Evolutionary conservation across 345 rosid genomes (phyloP), one percentile per base, ranked within the genome.

Genomic region (Salix koriyanagi): DNA sequence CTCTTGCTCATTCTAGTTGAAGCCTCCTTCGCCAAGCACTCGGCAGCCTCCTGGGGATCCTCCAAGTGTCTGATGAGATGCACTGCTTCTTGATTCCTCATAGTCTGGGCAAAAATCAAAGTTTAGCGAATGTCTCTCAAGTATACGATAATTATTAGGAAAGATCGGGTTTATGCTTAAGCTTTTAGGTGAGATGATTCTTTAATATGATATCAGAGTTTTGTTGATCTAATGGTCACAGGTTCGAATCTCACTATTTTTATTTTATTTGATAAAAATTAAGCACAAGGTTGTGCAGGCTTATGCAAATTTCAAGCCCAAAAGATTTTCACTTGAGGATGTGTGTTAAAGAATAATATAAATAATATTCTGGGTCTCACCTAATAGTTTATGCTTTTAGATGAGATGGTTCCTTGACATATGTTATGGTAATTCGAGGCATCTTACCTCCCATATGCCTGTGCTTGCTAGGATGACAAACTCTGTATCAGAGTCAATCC

Each of bases 31-130:
- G 94, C 86, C 62, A 92, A 79, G 79, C 91, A 88, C 71, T 89
- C 85, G 0, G 95, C 89, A 37, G 95, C 97, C 84, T 84, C 87
- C 79, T 86, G 87, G 44, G 97, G 89, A 84, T 89, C 88, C 71
- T 87, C 85, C 0, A 92, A 58, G 76, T 91, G 91, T 79, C 91
- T 77, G 26, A 88, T 81, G 50, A 92, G 85, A 77, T 81, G 85
- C 75, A 88, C 86, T 25, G 94, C 93, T 80, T 92, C 97, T 84
- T 92, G 94, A 73, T 80, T 88, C 73, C 83, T 92, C 92, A 92
- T 90, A 62, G 89, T 93, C 94, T 92, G 78, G 18, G 62, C 41
- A 74, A 68, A 64, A 2, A 64, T 23, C 6, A 34, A 62, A 69
- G 25, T 50, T 71, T 2, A 23, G 30, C 4, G 41, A 62, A 72